These are phyloP conservation scores for Auriscalpium microsporum DNA, from an alignment of 768 basidiomycete genomes.

Conservation along the genomic window DNA sequence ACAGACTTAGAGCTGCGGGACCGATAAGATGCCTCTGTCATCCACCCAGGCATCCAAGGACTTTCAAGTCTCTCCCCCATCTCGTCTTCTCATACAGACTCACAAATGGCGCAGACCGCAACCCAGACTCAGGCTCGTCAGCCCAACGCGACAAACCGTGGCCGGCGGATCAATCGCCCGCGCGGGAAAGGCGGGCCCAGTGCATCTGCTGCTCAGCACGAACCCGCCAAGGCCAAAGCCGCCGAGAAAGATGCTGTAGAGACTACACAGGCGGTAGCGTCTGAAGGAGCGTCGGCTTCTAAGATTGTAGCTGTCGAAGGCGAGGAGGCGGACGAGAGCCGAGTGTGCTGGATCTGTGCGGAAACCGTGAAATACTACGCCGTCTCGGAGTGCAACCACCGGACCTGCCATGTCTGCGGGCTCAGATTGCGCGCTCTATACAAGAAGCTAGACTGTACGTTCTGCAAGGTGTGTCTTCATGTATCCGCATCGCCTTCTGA, in stretches of 20 bases:
- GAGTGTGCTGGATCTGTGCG: slow-evolving; percentile 88
- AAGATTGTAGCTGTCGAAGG: background rate
- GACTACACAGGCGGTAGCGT: background rate
- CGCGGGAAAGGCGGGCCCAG: background rate
- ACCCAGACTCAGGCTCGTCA: background rate
- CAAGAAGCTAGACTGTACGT: slow-evolving; percentile 90
- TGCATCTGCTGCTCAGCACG: background rate
- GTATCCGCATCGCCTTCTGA: background rate
- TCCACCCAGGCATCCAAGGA: too few relatives aligned
- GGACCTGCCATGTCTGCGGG: slow-evolving; percentile 92
- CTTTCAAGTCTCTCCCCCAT: too few relatives aligned
- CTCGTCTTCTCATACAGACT: too few relatives aligned
- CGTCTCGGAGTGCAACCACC: slow-evolving; percentile 84
- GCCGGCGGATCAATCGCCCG: background rate
- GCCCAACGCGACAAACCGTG: background rate
- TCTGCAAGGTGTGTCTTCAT: slow-evolving; percentile 71
- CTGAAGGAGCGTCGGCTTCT: slow-evolving; percentile 1
- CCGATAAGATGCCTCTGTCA: too few relatives aligned
- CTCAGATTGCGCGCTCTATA: slow-evolving; percentile 83
- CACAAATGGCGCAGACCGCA: background rate
- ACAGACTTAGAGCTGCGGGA: too few relatives aligned
- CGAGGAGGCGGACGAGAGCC: slow-evolving; percentile 27
- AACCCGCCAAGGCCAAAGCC: background rate
- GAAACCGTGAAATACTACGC: slow-evolving; percentile 89
- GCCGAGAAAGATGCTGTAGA: background rate